Evolutionary conservation across 139 green algal genomes (phyloP).

Genomic region (Chlorella ohadii): DNA sequence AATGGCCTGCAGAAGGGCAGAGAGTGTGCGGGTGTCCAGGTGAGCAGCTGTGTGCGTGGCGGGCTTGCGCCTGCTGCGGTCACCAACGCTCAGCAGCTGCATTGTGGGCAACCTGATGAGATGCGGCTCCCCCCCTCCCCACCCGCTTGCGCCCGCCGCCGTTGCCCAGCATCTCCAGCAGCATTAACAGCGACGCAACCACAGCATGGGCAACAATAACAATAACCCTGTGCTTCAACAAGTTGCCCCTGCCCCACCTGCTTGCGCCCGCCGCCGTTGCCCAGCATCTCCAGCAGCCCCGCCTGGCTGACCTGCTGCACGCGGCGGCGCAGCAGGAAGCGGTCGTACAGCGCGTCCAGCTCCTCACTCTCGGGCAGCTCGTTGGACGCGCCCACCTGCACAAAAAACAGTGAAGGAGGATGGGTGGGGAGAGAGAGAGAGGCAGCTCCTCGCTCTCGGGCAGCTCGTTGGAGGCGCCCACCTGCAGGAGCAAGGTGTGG

Average conservation of each 20-base stretch:
- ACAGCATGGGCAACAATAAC: no score
- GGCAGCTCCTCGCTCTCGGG: slow-evolving; percentile 94
- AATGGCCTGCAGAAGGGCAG: neutral
- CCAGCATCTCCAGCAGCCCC: slow-evolving; percentile 49
- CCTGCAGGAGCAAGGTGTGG: no score
- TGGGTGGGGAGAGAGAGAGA: no score
- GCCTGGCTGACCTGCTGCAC: slow-evolving; percentile 67
- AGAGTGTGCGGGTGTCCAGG: no score
- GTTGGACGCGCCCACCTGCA: slow-evolving; percentile 90
- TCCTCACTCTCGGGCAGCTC: slow-evolving; percentile 96
- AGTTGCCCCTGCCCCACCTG: neutral
- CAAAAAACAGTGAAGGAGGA: no score
- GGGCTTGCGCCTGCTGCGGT: no score
- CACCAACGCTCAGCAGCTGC: no score
- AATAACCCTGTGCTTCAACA: no score
- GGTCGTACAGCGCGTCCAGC: slow-evolving; percentile 95
- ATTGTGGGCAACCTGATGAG: no score
- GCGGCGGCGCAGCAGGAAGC: slow-evolving; percentile 88
- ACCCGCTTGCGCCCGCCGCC: neutral
- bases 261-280: slow-evolving; percentile 29
- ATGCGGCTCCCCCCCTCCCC: no score
- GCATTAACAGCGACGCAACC: no score
- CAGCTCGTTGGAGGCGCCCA: slow-evolving; percentile 95
- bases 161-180: neutral
- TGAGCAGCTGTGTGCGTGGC: no score